Evolutionary conservation across 2,329 filamentous ascomycete genomes (phyloP).

Genomic region (Cylindrodendrum hubeiense): DNA sequence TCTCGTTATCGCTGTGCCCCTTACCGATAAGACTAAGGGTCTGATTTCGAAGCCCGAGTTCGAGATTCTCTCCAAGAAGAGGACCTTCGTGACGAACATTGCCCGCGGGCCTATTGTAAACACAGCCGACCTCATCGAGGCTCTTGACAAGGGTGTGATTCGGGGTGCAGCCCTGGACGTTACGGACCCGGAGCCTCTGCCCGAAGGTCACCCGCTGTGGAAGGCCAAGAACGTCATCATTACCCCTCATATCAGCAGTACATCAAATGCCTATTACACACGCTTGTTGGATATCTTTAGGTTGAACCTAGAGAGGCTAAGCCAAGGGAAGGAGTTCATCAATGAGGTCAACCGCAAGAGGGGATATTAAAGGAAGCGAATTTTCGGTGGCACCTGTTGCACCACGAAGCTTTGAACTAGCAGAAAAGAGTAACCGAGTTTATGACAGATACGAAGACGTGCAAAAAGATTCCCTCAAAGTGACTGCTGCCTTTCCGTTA

Average conservation of each 20-base stretch:
- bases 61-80: conserved; percentile 56
- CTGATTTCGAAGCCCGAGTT: conserved; percentile 66
- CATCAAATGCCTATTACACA: conserved; percentile 54
- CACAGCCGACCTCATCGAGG: conserved; percentile 70
- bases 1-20: conserved; percentile 63
- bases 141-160: conserved; percentile 61
- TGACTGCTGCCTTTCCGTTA: conserved; percentile 12
- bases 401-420: not conserved
- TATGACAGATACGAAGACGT: not conserved
- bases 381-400: too few species aligned
- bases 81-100: conserved; percentile 78
- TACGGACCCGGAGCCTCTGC: conserved; percentile 83
- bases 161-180: conserved; percentile 82
- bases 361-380: conserved; percentile 47
- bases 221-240: conserved; percentile 76
- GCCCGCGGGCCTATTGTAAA: conserved; percentile 68
- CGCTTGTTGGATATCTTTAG: conserved; percentile 58
- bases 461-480: not conserved
- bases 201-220: conserved; percentile 77
- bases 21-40: conserved; percentile 61
- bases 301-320: conserved; percentile 55
- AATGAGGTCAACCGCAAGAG: conserved; percentile 55
- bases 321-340: conserved; percentile 52
- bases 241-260: conserved; percentile 63
- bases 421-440: not conserved